phyloP scores from a whole-genome alignment of 2,329 filamentous ascomycete species.

The Sporothrix curviconia region DNA sequence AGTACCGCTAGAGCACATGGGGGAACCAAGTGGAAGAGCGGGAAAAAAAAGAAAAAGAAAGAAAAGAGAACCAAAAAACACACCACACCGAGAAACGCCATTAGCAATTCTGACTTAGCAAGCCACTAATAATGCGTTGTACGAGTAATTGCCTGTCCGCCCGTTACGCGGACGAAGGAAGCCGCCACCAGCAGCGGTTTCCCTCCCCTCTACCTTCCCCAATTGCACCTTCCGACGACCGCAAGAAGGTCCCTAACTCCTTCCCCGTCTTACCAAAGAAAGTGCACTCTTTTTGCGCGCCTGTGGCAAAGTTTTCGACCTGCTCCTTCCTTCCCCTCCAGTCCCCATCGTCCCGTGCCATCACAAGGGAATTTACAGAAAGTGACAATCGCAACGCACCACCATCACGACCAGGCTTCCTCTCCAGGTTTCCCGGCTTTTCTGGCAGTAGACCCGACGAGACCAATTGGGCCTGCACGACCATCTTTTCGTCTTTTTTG shows the following conservation, averaged over 20 bases:
- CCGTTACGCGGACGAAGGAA: constrained; percentile 1
- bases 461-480: too few relatives aligned
- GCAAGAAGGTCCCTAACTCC: too few relatives aligned
- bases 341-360: background rate
- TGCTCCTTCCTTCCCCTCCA: background rate
- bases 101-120: constrained; percentile 8
- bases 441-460: too few relatives aligned
- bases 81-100: background rate
- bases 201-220: background rate
- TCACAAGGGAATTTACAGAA: constrained; percentile 5
- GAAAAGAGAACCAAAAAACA: background rate
- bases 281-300: background rate
- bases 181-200: background rate
- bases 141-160: background rate
- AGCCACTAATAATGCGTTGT: too few relatives aligned
- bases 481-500: background rate
- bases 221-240: background rate
- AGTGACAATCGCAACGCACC: background rate
- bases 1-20: too few relatives aligned
- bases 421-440: background rate
- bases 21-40: too few relatives aligned
- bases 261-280: background rate
- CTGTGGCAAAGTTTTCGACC: background rate
- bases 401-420: background rate
- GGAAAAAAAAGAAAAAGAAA: background rate